Evolutionary conservation across 768 basidiomycete species (phyloP).

Genomic region (Chalciporus pseudorubinellus): DNA sequence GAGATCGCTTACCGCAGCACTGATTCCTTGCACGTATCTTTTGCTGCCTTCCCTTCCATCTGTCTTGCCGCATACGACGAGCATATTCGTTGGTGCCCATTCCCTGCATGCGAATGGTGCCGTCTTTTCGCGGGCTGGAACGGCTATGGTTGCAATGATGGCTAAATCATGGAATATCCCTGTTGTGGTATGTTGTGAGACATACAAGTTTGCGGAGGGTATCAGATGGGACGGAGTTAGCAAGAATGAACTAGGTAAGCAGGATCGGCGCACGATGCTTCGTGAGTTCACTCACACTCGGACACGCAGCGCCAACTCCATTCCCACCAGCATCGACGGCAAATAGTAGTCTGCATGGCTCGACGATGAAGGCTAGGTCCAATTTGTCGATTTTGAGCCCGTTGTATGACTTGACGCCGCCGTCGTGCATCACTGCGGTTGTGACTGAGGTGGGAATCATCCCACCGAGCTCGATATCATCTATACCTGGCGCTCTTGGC

Average conservation of each 20-base stretch:
- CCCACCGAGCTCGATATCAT: slow-evolving; percentile 86
- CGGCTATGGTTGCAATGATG: slow-evolving; percentile 96
- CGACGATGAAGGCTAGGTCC: slow-evolving; percentile 32
- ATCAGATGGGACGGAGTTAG: slow-evolving; percentile 93
- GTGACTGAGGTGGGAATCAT: slow-evolving; percentile 97
- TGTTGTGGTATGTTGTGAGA: slow-evolving; percentile 96
- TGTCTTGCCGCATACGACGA: slow-evolving; percentile 76
- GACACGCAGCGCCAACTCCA: slow-evolving; percentile 27
- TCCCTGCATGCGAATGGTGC: slow-evolving; percentile 94
- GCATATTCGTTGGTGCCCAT: slow-evolving; percentile 89
- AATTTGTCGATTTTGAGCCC: slow-evolving; percentile 82
- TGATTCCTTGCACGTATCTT: slow-evolving; percentile 85
- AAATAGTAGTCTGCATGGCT: slow-evolving; percentile 12
- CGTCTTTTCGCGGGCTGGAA: slow-evolving; percentile 91
- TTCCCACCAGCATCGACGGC: slow-evolving; percentile 18
- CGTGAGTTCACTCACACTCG: background rate
- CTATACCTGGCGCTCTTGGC: slow-evolving; percentile 68
- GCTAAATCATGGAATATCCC: slow-evolving; percentile 86
- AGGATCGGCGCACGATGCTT: background rate
- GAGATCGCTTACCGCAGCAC: slow-evolving; percentile 59
- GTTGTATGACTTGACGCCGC: slow-evolving; percentile 92
- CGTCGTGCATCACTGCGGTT: slow-evolving; percentile 89
- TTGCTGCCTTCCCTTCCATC: slow-evolving; percentile 84
- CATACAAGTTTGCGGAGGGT: slow-evolving; percentile 95
- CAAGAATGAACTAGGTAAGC: slow-evolving; percentile 90